A percentile compares a stretch with the other conserved stretches of the same genome.
Conservation (phyloP, 768 basidiomycete genomes). For the Lentinus brumalis region DNA sequence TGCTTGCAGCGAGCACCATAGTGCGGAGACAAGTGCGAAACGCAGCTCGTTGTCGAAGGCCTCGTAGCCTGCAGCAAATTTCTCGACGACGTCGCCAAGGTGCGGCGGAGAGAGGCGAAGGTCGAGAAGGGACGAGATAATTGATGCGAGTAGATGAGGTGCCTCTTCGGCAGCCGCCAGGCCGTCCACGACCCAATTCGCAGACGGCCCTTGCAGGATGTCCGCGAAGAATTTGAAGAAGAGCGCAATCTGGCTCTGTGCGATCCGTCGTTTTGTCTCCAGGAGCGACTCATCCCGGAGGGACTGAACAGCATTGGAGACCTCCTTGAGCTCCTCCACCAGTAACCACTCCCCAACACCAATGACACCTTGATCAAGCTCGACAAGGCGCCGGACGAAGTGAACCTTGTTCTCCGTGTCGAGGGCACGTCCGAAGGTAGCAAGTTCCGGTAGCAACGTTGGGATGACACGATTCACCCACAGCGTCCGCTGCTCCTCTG, state of each 20-base stretch:
- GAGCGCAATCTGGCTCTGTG: slow-evolving; percentile 51
- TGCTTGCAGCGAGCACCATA: slow-evolving; percentile 29
- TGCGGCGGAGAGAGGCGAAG: slow-evolving; percentile 47
- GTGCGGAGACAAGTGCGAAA: slow-evolving; percentile 35
- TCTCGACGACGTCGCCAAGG: slow-evolving; percentile 44
- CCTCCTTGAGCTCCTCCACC: slow-evolving; percentile 59
- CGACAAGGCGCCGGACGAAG: slow-evolving; percentile 55
- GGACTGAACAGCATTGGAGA: slow-evolving; percentile 41
- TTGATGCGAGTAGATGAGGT: slow-evolving; percentile 40
- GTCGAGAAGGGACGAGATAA: slow-evolving; percentile 50
- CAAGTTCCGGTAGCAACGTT: slow-evolving; percentile 54
- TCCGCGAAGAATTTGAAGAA: slow-evolving; percentile 52
- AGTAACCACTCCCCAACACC: slow-evolving; percentile 74
- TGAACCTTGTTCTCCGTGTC: slow-evolving; percentile 56
- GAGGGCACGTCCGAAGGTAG: slow-evolving; percentile 55
- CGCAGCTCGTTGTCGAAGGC: slow-evolving; percentile 32
- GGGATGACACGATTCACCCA: slow-evolving; percentile 64
- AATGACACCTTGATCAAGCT: slow-evolving; percentile 55
- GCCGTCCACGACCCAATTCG: slow-evolving; percentile 46
- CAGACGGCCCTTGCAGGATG: slow-evolving; percentile 43
- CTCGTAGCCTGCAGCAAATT: slow-evolving; percentile 29
- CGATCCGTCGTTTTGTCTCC: slow-evolving; percentile 39
- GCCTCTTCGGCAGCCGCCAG: slow-evolving; percentile 48
- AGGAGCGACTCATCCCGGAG: slow-evolving; percentile 34
- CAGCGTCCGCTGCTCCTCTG: slow-evolving; percentile 37